Percentiles rank a stretch among this genome's conserved stretches.
These are phyloP conservation scores for Berberis vulgaris DNA, from an alignment of 164 flowering plant genomes.

Conservation along the genomic window DNA sequence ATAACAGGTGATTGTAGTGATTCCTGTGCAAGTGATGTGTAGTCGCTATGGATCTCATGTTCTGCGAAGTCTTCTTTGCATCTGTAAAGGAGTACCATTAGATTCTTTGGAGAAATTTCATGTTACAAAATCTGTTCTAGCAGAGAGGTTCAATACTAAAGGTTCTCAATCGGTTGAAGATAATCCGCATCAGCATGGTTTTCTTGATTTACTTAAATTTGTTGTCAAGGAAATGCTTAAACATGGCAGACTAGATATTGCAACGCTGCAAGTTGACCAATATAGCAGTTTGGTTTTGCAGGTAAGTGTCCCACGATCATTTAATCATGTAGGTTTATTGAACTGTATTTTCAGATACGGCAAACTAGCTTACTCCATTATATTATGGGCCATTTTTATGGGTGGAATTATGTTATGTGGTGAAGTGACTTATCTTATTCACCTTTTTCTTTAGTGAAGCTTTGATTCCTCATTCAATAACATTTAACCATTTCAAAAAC, in stretches of 20 bases:
- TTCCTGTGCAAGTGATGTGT: slow-evolving; percentile 60
- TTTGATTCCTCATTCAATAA: no score
- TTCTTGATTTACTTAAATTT: slow-evolving; percentile 52
- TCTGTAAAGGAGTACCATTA: slow-evolving; percentile 64
- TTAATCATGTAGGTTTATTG: not conserved
- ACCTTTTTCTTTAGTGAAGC: no score
- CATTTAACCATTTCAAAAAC: no score
- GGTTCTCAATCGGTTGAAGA: slow-evolving; percentile 23
- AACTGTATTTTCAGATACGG: not conserved
- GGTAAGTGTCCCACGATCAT: slow-evolving; percentile 27
- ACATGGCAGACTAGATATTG: slow-evolving; percentile 29
- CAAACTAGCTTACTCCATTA: not conserved
- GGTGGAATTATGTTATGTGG: no score
- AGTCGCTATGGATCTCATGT: slow-evolving; percentile 88
- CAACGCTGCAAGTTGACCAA: slow-evolving; percentile 45
- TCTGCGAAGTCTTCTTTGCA: slow-evolving; percentile 84
- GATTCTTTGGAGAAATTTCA: slow-evolving; percentile 51
- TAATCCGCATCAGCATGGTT: slow-evolving; percentile 29
- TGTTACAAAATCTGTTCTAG: slow-evolving; percentile 48
- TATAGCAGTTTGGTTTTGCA: slow-evolving; percentile 79
- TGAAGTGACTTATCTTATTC: no score
- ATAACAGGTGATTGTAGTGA: slow-evolving; percentile 50
- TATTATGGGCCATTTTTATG: not conserved
- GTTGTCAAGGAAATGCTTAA: slow-evolving; percentile 52
- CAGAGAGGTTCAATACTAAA: slow-evolving; percentile 49